These are phyloP conservation scores for Colletotrichum lindemuthianum DNA, from an alignment of 2,329 filamentous ascomycete species.

Conservation along the genomic window DNA sequence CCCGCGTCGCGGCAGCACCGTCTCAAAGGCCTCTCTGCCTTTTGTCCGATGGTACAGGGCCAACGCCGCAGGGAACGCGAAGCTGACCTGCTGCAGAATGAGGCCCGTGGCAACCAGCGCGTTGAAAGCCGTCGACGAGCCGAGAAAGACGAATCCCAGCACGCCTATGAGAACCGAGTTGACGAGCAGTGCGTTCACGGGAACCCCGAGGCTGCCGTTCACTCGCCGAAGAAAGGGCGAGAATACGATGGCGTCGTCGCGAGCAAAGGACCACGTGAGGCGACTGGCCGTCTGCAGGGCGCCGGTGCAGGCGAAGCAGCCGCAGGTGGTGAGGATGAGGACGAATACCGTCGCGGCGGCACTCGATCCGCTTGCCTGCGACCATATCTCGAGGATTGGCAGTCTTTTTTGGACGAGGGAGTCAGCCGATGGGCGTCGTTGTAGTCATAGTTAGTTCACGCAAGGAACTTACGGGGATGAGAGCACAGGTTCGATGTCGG, in stretches of 20 bases:
- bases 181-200: conserved; percentile 22
- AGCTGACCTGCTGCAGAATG: conserved; percentile 32
- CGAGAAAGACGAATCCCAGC: conserved; percentile 26
- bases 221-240: conserved; percentile 3
- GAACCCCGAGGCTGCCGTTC: conserved; percentile 3
- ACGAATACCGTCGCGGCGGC: conserved; percentile 16
- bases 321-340: background rate
- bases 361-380: conserved; percentile 10
- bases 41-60: conserved; percentile 4
- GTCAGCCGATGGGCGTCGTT: background rate
- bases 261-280: conserved; percentile 30
- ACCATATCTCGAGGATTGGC: conserved; percentile 28
- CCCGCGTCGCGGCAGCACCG: background rate
- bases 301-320: conserved; percentile 29
- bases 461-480: conserved; percentile 10
- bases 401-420: background rate
- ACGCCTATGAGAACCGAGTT: conserved; percentile 3
- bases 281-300: conserved; percentile 28
- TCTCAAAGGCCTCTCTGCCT: conserved; percentile 1
- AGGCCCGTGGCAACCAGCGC: conserved; percentile 24
- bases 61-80: conserved; percentile 19
- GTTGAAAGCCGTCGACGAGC: conserved; percentile 26
- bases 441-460: no score
- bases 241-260: conserved; percentile 23
- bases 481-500: conserved; percentile 36